Evolutionary conservation across 2,329 filamentous ascomycete genomes (phyloP).

Genomic region (Aspergillus sclerotialis): DNA sequence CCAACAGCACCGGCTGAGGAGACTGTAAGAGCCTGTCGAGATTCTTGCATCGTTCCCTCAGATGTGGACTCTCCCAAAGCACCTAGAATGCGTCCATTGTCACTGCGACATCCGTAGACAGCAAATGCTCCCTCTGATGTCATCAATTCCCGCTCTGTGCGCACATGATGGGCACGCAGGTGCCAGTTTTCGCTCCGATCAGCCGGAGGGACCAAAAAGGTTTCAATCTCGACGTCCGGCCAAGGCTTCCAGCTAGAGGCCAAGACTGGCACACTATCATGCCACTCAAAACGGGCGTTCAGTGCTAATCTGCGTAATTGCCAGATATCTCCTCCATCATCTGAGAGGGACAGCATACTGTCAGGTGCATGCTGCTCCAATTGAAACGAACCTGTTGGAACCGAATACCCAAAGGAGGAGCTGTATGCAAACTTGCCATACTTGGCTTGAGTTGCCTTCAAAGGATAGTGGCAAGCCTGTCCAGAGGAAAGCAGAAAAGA

Average conservation of each 20-base stretch:
- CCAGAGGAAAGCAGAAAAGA: constrained; percentile 69
- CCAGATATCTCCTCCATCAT: constrained; percentile 73
- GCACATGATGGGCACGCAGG: constrained; percentile 29
- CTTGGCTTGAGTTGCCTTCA: constrained; percentile 75
- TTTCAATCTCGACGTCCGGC: constrained; percentile 44
- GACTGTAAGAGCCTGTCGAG: constrained; percentile 34
- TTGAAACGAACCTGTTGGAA: constrained; percentile 67
- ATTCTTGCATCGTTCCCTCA: constrained; percentile 37
- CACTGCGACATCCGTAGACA: constrained; percentile 54
- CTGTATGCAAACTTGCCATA: constrained; percentile 75
- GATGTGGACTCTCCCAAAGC: constrained; percentile 28
- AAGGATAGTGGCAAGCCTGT: constrained; percentile 74
- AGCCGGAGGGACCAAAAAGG: constrained; percentile 28
- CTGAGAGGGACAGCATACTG: constrained; percentile 67
- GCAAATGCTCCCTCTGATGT: constrained; percentile 71
- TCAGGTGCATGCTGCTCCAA: constrained; percentile 71
- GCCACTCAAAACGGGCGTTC: constrained; percentile 55
- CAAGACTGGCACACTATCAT: constrained; percentile 51
- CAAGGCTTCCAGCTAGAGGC: constrained; percentile 67
- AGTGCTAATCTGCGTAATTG: constrained; percentile 65
- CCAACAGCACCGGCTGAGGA: constrained; percentile 47
- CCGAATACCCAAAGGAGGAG: constrained; percentile 68
- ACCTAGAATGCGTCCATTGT: constrained; percentile 51
- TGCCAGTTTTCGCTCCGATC: constrained; percentile 33
- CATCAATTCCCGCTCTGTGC: constrained; percentile 51